Percentiles rank a stretch among this genome's conserved stretches.
These are phyloP conservation scores for Arachnopeziza araneosa DNA, from an alignment of 2,329 filamentous ascomycete species.

Conservation along the genomic window DNA sequence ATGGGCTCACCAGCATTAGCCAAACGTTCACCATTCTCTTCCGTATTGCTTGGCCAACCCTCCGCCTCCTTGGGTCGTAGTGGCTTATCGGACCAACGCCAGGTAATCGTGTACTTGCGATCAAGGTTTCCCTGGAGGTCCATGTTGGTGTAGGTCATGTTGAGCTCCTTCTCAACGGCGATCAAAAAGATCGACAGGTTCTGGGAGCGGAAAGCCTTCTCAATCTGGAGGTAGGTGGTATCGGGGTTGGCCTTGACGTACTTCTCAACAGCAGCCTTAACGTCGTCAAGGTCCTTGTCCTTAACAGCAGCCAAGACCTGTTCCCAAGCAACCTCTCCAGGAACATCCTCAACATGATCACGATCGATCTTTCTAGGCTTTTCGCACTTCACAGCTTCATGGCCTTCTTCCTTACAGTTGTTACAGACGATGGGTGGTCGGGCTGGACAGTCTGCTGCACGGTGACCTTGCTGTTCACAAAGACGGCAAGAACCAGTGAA, in stretches of 20 bases:
- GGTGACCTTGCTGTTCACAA: constrained; percentile 48
- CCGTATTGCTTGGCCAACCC: constrained; percentile 51
- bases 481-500: constrained; percentile 55
- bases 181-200: constrained; percentile 55
- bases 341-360: constrained; percentile 41
- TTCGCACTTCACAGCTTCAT: constrained; percentile 50
- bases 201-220: constrained; percentile 51
- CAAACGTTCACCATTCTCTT: constrained; percentile 61
- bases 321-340: constrained; percentile 52
- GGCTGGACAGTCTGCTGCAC: constrained; percentile 57
- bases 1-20: constrained; percentile 59
- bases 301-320: constrained; percentile 46
- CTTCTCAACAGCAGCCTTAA: constrained; percentile 52
- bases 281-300: constrained; percentile 55
- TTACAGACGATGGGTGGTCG: constrained; percentile 51
- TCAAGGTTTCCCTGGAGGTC: constrained; percentile 64
- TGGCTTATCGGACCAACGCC: constrained; percentile 54
- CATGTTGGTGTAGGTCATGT: constrained; percentile 60
- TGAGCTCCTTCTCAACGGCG: constrained; percentile 52
- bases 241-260: constrained; percentile 58
- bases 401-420: constrained; percentile 58
- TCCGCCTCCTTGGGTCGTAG: constrained; percentile 52
- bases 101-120: constrained; percentile 58
- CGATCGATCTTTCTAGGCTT: constrained; percentile 55
- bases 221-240: constrained; percentile 54